Conservation (phyloP, 1,139 yeast species). For the Nadsonia starkeyi-henricii region DNA sequence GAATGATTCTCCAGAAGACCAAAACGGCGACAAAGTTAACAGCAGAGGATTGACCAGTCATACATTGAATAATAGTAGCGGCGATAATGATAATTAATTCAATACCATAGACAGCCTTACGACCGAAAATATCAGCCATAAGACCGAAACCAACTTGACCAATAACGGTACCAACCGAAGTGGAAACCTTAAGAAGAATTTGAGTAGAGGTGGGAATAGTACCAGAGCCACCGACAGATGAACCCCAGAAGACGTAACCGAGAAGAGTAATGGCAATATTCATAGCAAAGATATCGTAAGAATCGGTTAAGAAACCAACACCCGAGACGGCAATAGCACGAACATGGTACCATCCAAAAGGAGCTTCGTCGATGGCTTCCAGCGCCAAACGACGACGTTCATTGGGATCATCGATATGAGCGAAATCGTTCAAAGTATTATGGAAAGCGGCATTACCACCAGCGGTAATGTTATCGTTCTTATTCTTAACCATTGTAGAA, state of each 20-base stretch:
- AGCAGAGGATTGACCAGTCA: conserved; percentile 41
- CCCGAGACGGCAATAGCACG: conserved; percentile 85
- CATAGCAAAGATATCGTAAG: conserved; percentile 84
- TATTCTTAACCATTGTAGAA: not conserved
- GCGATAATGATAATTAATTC: conserved; percentile 44
- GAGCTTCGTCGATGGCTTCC: conserved; percentile 74
- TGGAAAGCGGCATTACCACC: conserved; percentile 92
- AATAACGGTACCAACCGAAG: conserved; percentile 86
- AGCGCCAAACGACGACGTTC: conserved; percentile 84
- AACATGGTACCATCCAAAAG: conserved; percentile 78
- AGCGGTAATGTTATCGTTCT: conserved; percentile 24
- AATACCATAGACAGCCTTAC: conserved; percentile 77
- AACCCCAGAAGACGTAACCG: conserved; percentile 51
- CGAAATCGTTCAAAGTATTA: conserved; percentile 69
- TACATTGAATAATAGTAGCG: conserved; percentile 36
- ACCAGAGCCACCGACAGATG: conserved; percentile 21
- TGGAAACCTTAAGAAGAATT: conserved; percentile 71
- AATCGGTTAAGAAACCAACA: conserved; percentile 86
- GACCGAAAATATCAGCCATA: conserved; percentile 73
- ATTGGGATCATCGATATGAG: conserved; percentile 73
- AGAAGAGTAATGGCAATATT: conserved; percentile 49
- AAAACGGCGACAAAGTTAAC: conserved; percentile 56
- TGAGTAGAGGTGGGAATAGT: conserved; percentile 49
- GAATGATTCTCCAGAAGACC: conserved; percentile 64
- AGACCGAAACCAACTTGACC: conserved; percentile 85